Percentiles rank a stretch among this genome's conserved stretches.
phyloP scores from a whole-genome alignment of 306 rosid genomes.

The Gynostemma pentaphyllum region DNA sequence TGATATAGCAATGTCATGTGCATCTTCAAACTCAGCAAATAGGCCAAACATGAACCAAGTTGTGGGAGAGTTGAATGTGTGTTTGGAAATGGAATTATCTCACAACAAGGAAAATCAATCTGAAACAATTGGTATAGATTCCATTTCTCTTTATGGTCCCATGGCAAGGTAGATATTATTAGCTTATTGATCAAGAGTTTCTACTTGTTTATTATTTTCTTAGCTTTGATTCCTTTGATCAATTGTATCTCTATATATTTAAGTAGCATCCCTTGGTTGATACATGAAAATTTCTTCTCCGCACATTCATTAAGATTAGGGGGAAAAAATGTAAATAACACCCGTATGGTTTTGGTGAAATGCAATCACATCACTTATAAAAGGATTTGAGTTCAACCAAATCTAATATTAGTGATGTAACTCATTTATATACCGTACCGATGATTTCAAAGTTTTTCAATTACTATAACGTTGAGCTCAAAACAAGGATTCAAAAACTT shows the following conservation, averaged over 20 bases:
- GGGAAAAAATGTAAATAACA: no score
- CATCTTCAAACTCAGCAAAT: neutral
- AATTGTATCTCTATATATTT: neutral
- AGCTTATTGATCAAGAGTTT: neutral
- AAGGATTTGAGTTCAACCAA: no score
- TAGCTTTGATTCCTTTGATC: neutral
- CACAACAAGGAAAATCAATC: neutral
- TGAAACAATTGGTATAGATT: neutral
- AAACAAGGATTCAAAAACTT: no score
- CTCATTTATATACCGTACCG: no score
- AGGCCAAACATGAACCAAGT: constrained; percentile 16
- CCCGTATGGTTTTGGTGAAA: no score
- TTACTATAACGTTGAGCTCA: no score
- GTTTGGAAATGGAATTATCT: constrained; percentile 11
- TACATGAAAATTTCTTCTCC: no score
- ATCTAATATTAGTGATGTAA: no score
- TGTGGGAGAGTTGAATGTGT: constrained; percentile 8
- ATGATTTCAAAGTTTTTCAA: no score
- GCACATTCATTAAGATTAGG: no score
- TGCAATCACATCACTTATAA: no score
- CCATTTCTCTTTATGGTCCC: neutral
- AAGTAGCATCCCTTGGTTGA: no score
- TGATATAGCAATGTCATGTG: constrained; percentile 7
- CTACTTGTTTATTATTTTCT: neutral
- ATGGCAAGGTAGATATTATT: neutral